Percentiles rank a stretch among this genome's conserved stretches.
Evolutionary conservation across 1,284 basidiomycete species (phyloP).

Genomic region (Papiliotrema flavescens): DNA sequence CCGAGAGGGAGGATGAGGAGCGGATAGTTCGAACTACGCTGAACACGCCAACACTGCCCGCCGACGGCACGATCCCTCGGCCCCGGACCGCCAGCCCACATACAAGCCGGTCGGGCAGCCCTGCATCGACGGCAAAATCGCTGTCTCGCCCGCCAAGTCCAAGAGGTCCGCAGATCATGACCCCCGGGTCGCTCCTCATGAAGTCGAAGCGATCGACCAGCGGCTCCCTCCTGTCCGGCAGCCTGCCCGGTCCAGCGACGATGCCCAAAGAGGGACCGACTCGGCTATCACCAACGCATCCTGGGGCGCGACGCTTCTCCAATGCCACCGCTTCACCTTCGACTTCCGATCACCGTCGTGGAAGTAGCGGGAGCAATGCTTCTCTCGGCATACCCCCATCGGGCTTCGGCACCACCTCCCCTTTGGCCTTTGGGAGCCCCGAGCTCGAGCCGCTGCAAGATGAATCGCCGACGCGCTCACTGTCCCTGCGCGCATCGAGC

Average conservation of each 20-base stretch:
- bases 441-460: slow-evolving; percentile 25
- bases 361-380: slow-evolving; percentile 7
- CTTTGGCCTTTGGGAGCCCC: slow-evolving; percentile 35
- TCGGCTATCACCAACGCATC: slow-evolving; percentile 18
- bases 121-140: slow-evolving; percentile 17
- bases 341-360: not conserved
- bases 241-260: slow-evolving; percentile 6
- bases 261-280: not conserved
- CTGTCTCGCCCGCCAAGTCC: slow-evolving; percentile 34
- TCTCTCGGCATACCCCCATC: slow-evolving; percentile 3
- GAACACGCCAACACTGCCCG: too few relatives aligned
- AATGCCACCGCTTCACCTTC: not conserved
- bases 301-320: slow-evolving; percentile 12
- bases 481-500: slow-evolving; percentile 12
- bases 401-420: slow-evolving; percentile 4
- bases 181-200: slow-evolving; percentile 31
- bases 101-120: slow-evolving; percentile 15
- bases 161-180: slow-evolving; percentile 14
- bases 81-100: slow-evolving; percentile 18
- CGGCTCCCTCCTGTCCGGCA: slow-evolving; percentile 16
- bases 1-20: not conserved
- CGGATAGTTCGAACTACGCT: not conserved
- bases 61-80: slow-evolving; percentile 5
- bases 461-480: slow-evolving; percentile 10
- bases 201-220: slow-evolving; percentile 30